phyloP scores from a whole-genome alignment of 2,329 filamentous ascomycete genomes.

The Chrysoporthe deuterocubensis region DNA sequence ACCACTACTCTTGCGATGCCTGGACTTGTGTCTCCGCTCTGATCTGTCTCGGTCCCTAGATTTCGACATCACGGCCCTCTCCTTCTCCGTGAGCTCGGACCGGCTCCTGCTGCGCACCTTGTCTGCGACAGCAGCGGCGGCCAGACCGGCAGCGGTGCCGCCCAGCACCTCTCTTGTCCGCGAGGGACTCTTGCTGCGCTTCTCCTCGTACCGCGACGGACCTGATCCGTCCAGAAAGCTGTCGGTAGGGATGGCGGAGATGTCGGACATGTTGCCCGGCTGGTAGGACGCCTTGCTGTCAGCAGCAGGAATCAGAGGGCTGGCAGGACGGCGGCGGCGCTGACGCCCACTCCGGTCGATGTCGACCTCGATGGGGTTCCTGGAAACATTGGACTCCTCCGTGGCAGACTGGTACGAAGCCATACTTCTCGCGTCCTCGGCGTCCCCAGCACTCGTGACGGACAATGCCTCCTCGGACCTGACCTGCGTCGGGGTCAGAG shows the following conservation, averaged over 20 bases:
- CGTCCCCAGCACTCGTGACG: constrained; percentile 33
- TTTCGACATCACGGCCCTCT: constrained; percentile 34
- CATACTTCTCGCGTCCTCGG: constrained; percentile 68
- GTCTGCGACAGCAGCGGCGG: constrained; percentile 45
- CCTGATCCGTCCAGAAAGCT: constrained; percentile 66
- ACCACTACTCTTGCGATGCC: constrained; percentile 54
- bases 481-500: constrained; percentile 45
- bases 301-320: constrained; percentile 63
- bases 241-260: constrained; percentile 73
- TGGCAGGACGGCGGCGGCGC: constrained; percentile 67
- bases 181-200: constrained; percentile 48
- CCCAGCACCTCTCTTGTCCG: constrained; percentile 44
- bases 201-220: constrained; percentile 40
- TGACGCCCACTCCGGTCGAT: constrained; percentile 64
- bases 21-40: constrained; percentile 54
- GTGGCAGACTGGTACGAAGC: constrained; percentile 78
- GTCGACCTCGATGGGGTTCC: constrained; percentile 86
- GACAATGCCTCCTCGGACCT: constrained; percentile 46
- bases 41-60: constrained; percentile 50
- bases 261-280: constrained; percentile 74
- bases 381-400: constrained; percentile 77
- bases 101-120: constrained; percentile 48
- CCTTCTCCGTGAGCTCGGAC: constrained; percentile 46
- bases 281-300: constrained; percentile 64
- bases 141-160: constrained; percentile 43